Base-by-base conservation (phyloP, 495 filamentous ascomycete genomes). In the Penicillium atrosanguineum region DNA sequence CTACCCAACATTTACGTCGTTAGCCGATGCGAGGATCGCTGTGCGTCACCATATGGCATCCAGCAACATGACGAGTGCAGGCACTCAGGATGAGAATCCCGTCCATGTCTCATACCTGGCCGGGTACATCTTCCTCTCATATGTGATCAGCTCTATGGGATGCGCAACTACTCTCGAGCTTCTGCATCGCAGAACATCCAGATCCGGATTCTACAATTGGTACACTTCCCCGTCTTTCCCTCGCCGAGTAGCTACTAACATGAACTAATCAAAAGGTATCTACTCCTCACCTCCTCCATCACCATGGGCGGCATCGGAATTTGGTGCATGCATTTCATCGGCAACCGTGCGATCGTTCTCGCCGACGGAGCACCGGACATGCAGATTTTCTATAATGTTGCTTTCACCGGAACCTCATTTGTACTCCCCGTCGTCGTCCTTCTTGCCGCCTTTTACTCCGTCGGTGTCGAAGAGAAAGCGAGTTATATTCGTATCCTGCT, bases 281-380 rank as follows among this genome's bases (percentile, higher is more conserved):
- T 93, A 6, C 78, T 95, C 1, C 62, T 84, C 2, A 83, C 80
- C 26, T 85, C 88, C 16, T 83, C 90, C 3, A 72, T 90, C 7
- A 79, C 85, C 7, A 90, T 95, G 86, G 91, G 90, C 1, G 87
- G 87, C 0, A 81, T 94, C 29, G 83, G 87, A n/a, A 91, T 93
- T 52, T 89, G 85, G 85, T 85, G 80, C 55, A 89, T 89, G 86
- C 91, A 95, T 63, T 95, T 85, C 60, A 86, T 95, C 55, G 90
- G 89, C 25, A 94, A 95, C 57, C 79, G 87, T 18, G 90, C 91
- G 5, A 87, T 91, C 34, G 70, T 83, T 15, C 79, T 96, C 19
- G 83, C 76, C 26, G 47, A 84, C 46, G 87, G 86, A 38, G 70
- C 81, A 48, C 48, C 71, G 18, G 64, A 79, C 5, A 71, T 89